A percentile compares a stretch with the other conserved stretches of the same genome.
These are phyloP conservation scores for Vanrija pseudolonga DNA, from an alignment of 1,284 basidiomycete species.

Conservation along the genomic window DNA sequence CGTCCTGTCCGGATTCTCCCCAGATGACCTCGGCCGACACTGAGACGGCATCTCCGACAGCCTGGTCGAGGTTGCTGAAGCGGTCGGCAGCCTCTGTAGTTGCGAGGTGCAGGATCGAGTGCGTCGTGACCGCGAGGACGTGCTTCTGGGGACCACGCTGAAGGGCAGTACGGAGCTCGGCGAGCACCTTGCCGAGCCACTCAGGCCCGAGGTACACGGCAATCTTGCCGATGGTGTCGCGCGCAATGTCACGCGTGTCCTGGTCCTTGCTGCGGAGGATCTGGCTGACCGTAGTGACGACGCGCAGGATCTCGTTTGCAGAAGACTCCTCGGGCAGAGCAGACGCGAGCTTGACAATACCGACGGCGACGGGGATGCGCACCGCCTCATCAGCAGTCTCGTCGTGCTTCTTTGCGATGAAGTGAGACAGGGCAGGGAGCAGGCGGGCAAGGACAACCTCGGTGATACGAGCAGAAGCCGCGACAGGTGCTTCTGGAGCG, in stretches of 20 bases:
- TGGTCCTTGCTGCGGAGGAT: conserved; percentile 88
- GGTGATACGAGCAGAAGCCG: conserved; percentile 55
- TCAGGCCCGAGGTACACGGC: conserved; percentile 67
- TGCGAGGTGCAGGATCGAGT: conserved; percentile 75
- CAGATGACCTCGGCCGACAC: conserved; percentile 91
- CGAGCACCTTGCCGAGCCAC: conserved; percentile 70
- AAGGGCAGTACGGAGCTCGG: conserved; percentile 77
- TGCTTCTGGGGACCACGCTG: conserved; percentile 91
- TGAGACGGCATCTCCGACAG: conserved; percentile 71
- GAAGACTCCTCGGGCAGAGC: conserved; percentile 69
- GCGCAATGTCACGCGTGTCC: conserved; percentile 83
- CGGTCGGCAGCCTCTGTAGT: conserved; percentile 57
- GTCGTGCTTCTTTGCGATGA: conserved; percentile 72
- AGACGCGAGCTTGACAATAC: conserved; percentile 78
- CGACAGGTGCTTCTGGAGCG: conserved; percentile 11
- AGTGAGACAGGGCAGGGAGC: conserved; percentile 69
- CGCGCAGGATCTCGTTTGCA: conserved; percentile 69
- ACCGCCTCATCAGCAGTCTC: conserved; percentile 72
- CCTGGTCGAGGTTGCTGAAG: conserved; percentile 69
- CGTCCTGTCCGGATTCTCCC: conserved; percentile 88
- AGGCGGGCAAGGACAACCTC: conserved; percentile 73
- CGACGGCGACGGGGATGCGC: conserved; percentile 82
- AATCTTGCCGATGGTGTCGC: conserved; percentile 82
- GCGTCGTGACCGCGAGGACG: conserved; percentile 79
- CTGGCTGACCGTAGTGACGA: conserved; percentile 81